Evolutionary conservation across 768 basidiomycete genomes (phyloP), one percentile per base, ranked within the genome.

Genomic region (Kwoniella sp.): DNA sequence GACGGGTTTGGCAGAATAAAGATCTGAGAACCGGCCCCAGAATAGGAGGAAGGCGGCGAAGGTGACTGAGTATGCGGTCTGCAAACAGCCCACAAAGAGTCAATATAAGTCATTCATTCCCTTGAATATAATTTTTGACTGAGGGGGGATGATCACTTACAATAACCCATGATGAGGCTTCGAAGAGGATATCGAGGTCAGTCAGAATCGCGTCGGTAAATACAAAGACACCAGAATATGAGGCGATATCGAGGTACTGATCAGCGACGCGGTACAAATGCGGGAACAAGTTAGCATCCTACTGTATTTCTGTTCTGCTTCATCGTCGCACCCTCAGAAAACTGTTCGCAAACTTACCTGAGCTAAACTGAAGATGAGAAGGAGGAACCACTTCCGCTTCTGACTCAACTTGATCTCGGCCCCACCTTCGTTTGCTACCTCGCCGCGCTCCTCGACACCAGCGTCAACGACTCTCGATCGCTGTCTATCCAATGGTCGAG

Each of bases 1-100:
- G 30, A 71, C 67, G 2, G 61, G 56, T 49, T 66, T 65, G 51
- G 77, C 62, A 10, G 74, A 72, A 58, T 70, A 78, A n/a, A 76
- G 67, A 49, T 77, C 76, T 19, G 74, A 64, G 3, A 77, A 65
- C 27, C 76, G 59, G 0, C 76, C 76, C 63, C 64, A 73, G 64
- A 76, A 69, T 2, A 77, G 70, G 10, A 77, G 62, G 54, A 74
- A 70, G 2, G 70, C 50, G 10, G 70, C 68, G 49, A 77, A 77
- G 1, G 76, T 69, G 9, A 70, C 70, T n/a, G 59, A 33, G 61
- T 68, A 74, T 2, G 72, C 57, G 25, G 64, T 77, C 71, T 70
- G 46, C 19, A n/a, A n/a, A n/a, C n/a, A n/a, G n/a, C n/a, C n/a
- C n/a, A n/a, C n/a, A n/a, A n/a, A n/a, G n/a, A n/a, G n/a, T n/a